Evolutionary conservation across 2,329 filamentous ascomycete genomes (phyloP), one percentile per base, ranked within the genome.

Genomic region (Pseudogymnoascus sp.): DNA sequence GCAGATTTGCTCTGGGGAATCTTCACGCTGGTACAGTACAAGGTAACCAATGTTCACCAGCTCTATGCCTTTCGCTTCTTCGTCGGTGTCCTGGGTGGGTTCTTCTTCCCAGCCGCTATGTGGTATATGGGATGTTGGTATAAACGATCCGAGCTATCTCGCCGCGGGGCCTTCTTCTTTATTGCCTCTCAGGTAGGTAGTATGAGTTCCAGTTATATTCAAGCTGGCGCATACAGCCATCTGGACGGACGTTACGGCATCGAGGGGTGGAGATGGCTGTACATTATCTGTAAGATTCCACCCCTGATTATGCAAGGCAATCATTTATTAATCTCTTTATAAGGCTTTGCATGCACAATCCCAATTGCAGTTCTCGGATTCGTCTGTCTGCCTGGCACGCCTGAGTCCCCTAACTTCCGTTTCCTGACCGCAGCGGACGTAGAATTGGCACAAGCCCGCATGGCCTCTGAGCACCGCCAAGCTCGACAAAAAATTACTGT

Each of bases 191-290:
- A 61, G 29, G 60, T 61, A 7, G 60, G 60, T 7, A 61, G 60
- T 36, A 61, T 61, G 60, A 58, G 60, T 10, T 55, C 60, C 3
- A 41, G 60, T 4, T 61, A 61, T 38, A 61, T 61, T 9, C 60
- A 61, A 55, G 80, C 81, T 6, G 82, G 79, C 42, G 81, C 81
- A 12, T 78, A 84, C 21, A 64, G 84, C 2, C 78, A 77, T 2
- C 77, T 82, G 73, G 75, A 79, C 27, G 81, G 81, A 7, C 68
- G 76, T 61, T 72, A 80, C 38, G 80, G 79, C 0, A 76, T 81
- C 64, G 80, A 76, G 62, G 82, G 82, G 2, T 84, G 82, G 81
- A 73, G 79, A 33, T 82, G 81, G 80, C 68, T 82, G 17, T 84
- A 81, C 61, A 73, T 72, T 5, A 67, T 76, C 25, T 61, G 60